These are phyloP conservation scores for Aspergillus indologenus DNA, from an alignment of 495 filamentous ascomycete species.

Conservation along the genomic window DNA sequence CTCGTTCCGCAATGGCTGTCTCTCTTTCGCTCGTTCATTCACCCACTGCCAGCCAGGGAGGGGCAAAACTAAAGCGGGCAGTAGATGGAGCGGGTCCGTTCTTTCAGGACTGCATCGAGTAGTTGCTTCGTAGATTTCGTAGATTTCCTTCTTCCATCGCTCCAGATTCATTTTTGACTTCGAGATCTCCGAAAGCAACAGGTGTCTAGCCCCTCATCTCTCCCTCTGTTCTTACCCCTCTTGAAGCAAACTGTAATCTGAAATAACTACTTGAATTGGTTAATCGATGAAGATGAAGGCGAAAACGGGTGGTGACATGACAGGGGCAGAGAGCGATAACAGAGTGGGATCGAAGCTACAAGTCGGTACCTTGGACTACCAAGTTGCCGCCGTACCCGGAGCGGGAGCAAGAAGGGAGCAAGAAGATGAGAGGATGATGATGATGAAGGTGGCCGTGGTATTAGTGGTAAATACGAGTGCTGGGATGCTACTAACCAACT, in stretches of 20 bases:
- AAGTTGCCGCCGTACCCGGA: conserved; percentile 22
- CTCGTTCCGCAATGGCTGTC: not conserved
- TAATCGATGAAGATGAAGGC: not conserved
- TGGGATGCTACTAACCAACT: conserved; percentile 17
- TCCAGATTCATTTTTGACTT: not conserved
- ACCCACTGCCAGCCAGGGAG: not conserved
- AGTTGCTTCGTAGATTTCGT: not conserved
- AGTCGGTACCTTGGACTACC: not conserved
- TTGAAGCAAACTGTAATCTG: not conserved
- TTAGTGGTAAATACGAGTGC: conserved; percentile 11
- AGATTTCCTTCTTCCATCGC: not conserved
- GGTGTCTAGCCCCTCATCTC: not conserved
- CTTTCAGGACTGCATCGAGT: not conserved
- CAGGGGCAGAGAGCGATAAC: not conserved
- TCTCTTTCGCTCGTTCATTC: too few relatives aligned
- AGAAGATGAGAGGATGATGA: conserved; percentile 9
- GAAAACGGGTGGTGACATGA: not conserved
- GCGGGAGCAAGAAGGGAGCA: conserved; percentile 1
- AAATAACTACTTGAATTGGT: not conserved
- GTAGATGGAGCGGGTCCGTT: not conserved
- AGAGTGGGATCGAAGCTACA: not conserved
- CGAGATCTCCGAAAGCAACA: not conserved
- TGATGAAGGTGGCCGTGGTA: conserved; percentile 4
- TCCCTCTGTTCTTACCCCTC: not conserved
- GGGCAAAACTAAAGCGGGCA: not conserved